These are phyloP conservation scores for Rhynchospora breviuscula DNA, from an alignment of 176 grass and related monocot genomes.

Conservation along the genomic window DNA sequence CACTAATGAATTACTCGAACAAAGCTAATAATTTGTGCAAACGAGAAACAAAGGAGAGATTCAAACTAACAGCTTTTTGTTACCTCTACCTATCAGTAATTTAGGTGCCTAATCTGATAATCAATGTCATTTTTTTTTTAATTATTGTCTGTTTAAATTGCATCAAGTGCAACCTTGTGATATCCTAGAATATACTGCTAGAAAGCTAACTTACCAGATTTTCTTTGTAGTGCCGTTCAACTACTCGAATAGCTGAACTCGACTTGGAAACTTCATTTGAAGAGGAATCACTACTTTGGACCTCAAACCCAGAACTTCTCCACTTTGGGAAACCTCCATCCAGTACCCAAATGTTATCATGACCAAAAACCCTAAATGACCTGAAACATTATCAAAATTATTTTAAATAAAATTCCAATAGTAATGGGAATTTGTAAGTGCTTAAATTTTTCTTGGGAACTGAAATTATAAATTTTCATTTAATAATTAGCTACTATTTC, in stretches of 20 bases:
- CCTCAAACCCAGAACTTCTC: constrained; percentile 56
- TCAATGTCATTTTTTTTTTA: background rate
- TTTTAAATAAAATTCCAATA: background rate
- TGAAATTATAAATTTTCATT: background rate
- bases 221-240: constrained; percentile 54
- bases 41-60: background rate
- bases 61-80: background rate
- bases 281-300: constrained; percentile 31
- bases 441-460: background rate
- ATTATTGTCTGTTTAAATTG: background rate
- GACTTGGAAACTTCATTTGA: constrained; percentile 40
- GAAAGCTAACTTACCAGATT: constrained; percentile 39
- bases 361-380: constrained; percentile 89
- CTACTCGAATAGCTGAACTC: constrained; percentile 41
- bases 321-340: constrained; percentile 91
- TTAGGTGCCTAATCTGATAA: background rate
- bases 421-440: background rate
- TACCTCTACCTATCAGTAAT: background rate
- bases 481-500: background rate
- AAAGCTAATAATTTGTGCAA: background rate
- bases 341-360: constrained; percentile 78
- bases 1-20: background rate
- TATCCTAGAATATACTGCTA: background rate
- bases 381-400: constrained; percentile 27
- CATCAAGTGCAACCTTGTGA: background rate